A percentile compares a stretch with the other conserved stretches of the same genome.
These are phyloP conservation scores for Keqinozyma sinolaborantium DNA, from an alignment of 1,139 yeast species.

Conservation along the genomic window DNA sequence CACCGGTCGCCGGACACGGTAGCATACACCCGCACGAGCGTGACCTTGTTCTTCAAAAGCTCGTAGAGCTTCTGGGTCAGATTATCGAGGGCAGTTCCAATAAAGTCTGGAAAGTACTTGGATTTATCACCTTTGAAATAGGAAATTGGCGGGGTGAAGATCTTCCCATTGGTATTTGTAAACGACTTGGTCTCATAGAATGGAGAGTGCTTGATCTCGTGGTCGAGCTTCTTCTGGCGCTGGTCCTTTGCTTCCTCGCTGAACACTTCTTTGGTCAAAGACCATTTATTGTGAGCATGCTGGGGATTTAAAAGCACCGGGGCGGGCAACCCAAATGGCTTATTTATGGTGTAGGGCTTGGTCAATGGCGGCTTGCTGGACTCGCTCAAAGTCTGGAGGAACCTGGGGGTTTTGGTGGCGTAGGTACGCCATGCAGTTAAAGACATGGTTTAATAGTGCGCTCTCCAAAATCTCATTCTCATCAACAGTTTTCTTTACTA, in stretches of 20 bases:
- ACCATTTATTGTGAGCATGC: constrained; percentile 16
- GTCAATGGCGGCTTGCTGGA: constrained; percentile 28
- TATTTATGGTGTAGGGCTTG: constrained; percentile 23
- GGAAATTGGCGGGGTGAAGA: constrained; percentile 76
- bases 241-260: constrained; percentile 46
- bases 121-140: constrained; percentile 75
- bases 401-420: constrained; percentile 18
- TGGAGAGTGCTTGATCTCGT: constrained; percentile 83
- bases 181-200: constrained; percentile 80
- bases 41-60: constrained; percentile 49
- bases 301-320: constrained; percentile 27
- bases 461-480: no score
- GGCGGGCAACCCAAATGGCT: constrained; percentile 39
- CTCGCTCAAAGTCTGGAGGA: constrained; percentile 24
- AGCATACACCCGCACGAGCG: constrained; percentile 62
- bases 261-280: constrained; percentile 24
- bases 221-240: constrained; percentile 55
- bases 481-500: not conserved
- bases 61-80: constrained; percentile 32
- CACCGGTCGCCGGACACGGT: constrained; percentile 73
- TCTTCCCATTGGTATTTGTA: constrained; percentile 77
- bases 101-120: constrained; percentile 79
- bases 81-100: constrained; percentile 52
- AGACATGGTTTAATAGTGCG: no score
- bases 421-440: constrained; percentile 3